A percentile compares a stretch with the other conserved stretches of the same genome.
phyloP scores from a whole-genome alignment of 2,329 filamentous ascomycete genomes.

The Tolypocladium sp. region DNA sequence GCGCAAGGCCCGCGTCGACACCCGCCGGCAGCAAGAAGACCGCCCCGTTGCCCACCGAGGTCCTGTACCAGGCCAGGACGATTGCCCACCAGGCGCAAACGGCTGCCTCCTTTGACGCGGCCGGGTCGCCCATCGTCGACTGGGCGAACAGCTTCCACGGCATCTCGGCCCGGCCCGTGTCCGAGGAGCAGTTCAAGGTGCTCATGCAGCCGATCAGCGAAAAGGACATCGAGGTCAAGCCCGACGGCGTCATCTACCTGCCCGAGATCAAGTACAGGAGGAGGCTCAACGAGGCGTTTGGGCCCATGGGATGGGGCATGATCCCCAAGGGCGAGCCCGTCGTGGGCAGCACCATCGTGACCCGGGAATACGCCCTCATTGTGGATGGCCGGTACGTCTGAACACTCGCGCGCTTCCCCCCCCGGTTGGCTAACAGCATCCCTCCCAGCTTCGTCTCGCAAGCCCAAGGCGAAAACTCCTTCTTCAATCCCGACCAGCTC shows the following conservation, averaged over 20 bases:
- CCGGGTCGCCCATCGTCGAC: constrained; percentile 38
- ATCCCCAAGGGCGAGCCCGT: constrained; percentile 80
- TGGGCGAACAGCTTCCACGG: constrained; percentile 82
- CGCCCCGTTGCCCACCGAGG: constrained; percentile 1
- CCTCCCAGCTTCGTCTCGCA: constrained; percentile 76
- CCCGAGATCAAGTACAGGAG: constrained; percentile 97
- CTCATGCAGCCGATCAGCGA: constrained; percentile 58
- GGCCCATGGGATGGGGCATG: constrained; percentile 90
- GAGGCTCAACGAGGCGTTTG: constrained; percentile 84
- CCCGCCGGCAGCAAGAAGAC: neutral
- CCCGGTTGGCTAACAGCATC: no score
- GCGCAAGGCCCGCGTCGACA: neutral
- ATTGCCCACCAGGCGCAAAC: constrained; percentile 6
- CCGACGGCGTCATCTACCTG: constrained; percentile 90
- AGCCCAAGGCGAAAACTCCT: constrained; percentile 88
- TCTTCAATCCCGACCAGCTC: constrained; percentile 82
- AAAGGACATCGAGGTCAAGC: constrained; percentile 90
- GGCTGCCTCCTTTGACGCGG: neutral
- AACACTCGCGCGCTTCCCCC: no score
- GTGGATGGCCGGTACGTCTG: constrained; percentile 71
- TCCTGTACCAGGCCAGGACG: constrained; percentile 9
- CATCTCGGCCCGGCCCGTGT: constrained; percentile 62
- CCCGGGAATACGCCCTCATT: constrained; percentile 87
- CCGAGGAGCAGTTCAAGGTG: constrained; percentile 56
- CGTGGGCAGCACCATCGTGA: constrained; percentile 71